Base-by-base conservation (phyloP, 176 grass and related monocot genomes). In the Urochloa ruziziensis region DNA sequence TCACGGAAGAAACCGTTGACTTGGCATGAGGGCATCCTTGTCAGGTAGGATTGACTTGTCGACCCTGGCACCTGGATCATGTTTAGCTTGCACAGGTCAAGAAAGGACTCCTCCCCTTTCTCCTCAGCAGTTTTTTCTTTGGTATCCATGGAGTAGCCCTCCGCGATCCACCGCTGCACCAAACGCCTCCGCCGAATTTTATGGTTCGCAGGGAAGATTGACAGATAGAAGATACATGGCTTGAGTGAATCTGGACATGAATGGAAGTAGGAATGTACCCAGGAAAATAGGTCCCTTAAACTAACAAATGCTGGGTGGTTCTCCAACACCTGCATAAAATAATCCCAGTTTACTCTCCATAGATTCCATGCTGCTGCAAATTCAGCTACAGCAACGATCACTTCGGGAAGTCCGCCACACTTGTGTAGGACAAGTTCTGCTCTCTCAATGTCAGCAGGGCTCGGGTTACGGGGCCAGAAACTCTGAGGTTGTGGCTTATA, bases 151-250 rank as follows among this genome's bases (percentile, higher is more conserved):
- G 33, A 39, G 34, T 70, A 84, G 3, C 90, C 77, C 65, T 88
- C 90, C 0, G 86, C 86, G 2, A 91, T 81, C 90, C 86, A 91
- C 5, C 90, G 60, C 64, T 61, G 73, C 3, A 78, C 4, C 3
- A 91, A 63, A 12, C 82, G 75, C 67, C 48, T 62, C 47, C 54
- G 4, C 37, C 70, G 23, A 3, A 87, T 75, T 10, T 64, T 17
- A 5, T 75, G 27, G 9, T 67, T 10, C 2, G 21, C 10, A 27
- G 36, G 40, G 51, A 84, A 91, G 28, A 88, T 56, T 3, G 66
- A 75, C n/a, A 91, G 63, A 32, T 91, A 88, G 3, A 91, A 84
- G 24, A 91, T 71, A 17, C 89, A 91, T 0, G 77, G 86, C 21
- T 91, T 91, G 3, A 86, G 24, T 30, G 37, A 44, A 62, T 86